A percentile compares a stretch with the other conserved stretches of the same genome.
phyloP scores from a whole-genome alignment of 345 rosid species.

The Bruguiera parviflora region DNA sequence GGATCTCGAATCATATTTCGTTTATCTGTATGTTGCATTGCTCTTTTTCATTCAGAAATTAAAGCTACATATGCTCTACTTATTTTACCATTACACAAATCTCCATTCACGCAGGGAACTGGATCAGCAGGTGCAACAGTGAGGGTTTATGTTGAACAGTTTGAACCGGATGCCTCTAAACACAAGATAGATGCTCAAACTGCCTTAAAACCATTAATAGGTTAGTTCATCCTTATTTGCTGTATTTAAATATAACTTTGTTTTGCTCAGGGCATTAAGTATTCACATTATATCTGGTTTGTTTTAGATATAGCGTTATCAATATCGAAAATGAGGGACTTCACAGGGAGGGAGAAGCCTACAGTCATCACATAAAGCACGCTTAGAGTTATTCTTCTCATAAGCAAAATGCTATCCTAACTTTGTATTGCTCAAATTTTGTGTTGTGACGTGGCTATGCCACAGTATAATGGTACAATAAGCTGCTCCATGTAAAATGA shows the following conservation, averaged over 20 bases:
- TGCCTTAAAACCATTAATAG: slow-evolving; percentile 82
- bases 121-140: slow-evolving; percentile 96
- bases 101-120: slow-evolving; percentile 59
- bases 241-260: neutral
- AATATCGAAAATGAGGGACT: slow-evolving; percentile 79
- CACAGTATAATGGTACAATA: slow-evolving; percentile 18
- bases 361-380: slow-evolving; percentile 79
- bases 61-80: slow-evolving; percentile 2
- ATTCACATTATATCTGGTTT: slow-evolving; percentile 16
- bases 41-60: slow-evolving; percentile 7
- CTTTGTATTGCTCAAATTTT: slow-evolving; percentile 17
- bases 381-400: neutral
- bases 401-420: slow-evolving; percentile 15
- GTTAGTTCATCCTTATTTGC: slow-evolving; percentile 33
- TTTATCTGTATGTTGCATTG: slow-evolving; percentile 56
- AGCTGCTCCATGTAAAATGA: slow-evolving; percentile 21
- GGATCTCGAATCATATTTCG: slow-evolving; percentile 91
- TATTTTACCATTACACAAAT: slow-evolving; percentile 8
- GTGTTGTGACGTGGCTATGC: slow-evolving; percentile 20
- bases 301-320: slow-evolving; percentile 77
- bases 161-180: slow-evolving; percentile 77
- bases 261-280: neutral
- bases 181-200: slow-evolving; percentile 87
- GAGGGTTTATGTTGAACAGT: slow-evolving; percentile 77
- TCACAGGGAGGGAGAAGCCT: slow-evolving; percentile 90